Evolutionary conservation across 2,329 filamentous ascomycete genomes (phyloP).

Genomic region (Diaporthe longicolla): DNA sequence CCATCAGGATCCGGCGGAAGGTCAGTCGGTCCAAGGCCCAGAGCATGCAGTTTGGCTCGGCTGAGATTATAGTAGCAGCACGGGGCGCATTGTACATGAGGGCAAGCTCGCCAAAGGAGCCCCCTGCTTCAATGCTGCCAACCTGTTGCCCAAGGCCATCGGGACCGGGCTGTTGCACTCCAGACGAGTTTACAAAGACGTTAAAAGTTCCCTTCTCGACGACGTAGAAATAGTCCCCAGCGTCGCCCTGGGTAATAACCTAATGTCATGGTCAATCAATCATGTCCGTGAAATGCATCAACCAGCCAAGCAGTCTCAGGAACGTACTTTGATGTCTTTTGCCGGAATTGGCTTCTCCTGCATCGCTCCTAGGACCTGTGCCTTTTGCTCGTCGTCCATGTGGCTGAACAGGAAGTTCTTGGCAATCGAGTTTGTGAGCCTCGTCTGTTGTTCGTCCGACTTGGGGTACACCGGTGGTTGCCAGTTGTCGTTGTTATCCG

Average conservation of each 20-base stretch:
- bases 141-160: slow-evolving; percentile 89
- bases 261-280: slow-evolving; percentile 56
- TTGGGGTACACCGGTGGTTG: slow-evolving; percentile 88
- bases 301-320: neutral
- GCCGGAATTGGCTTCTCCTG: slow-evolving; percentile 96
- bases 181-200: slow-evolving; percentile 86
- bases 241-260: slow-evolving; percentile 95
- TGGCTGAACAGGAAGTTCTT: slow-evolving; percentile 96
- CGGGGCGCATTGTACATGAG: slow-evolving; percentile 99
- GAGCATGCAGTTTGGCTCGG: slow-evolving; percentile 82
- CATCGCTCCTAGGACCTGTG: slow-evolving; percentile 88
- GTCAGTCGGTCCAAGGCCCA: slow-evolving; percentile 97
- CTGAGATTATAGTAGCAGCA: slow-evolving; percentile 91
- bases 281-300: slow-evolving; percentile 18
- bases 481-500: slow-evolving; percentile 90
- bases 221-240: slow-evolving; percentile 97
- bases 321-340: slow-evolving; percentile 79
- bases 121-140: slow-evolving; percentile 84
- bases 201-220: slow-evolving; percentile 93
- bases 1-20: slow-evolving; percentile 98
- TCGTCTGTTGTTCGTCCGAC: slow-evolving; percentile 81
- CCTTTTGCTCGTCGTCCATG: slow-evolving; percentile 92
- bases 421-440: slow-evolving; percentile 85
- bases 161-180: slow-evolving; percentile 82
- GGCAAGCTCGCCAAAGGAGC: slow-evolving; percentile 95